phyloP scores from a whole-genome alignment of 371 early-diverging fungal genomes.

The Dinochytrium kinnereticum region DNA sequence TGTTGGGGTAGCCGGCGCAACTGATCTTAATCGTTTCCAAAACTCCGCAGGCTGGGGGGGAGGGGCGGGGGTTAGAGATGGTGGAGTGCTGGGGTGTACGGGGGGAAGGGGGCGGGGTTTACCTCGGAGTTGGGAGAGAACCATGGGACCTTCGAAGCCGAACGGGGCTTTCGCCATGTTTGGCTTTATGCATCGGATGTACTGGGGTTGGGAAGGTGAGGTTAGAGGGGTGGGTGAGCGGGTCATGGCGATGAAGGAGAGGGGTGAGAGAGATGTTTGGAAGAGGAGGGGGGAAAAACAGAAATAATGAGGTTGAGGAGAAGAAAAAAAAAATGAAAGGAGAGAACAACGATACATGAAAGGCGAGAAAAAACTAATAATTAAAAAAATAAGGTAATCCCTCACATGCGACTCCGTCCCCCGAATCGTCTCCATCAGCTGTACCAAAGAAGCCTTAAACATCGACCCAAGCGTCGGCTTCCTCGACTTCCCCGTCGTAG shows the following conservation, averaged over 20 bases:
- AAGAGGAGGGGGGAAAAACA: neutral
- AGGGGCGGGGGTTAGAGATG: no score
- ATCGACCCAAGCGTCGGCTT: constrained; percentile 93
- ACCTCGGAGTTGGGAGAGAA: constrained; percentile 88
- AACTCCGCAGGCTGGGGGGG: constrained; percentile 97
- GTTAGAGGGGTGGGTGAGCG: neutral
- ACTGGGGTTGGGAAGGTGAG: constrained; percentile 51
- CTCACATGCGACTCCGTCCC: constrained; percentile 83
- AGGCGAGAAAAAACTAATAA: neutral
- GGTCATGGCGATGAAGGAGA: neutral
- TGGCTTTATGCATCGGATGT: constrained; percentile 98
- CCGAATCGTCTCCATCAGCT: constrained; percentile 93
- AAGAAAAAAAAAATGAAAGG: neutral
- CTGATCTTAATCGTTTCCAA: constrained; percentile 99
- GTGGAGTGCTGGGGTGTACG: no score
- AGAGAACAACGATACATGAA: neutral
- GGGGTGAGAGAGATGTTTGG: neutral
- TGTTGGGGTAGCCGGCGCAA: constrained; percentile 96
- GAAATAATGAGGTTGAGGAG: neutral
- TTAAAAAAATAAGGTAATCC: neutral
- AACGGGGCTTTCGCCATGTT: constrained; percentile 92
- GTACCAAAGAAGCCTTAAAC: constrained; percentile 82
- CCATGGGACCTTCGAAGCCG: constrained; percentile 91
- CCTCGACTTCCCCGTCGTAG: constrained; percentile 34
- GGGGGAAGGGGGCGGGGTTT: neutral